Evolutionary conservation across 768 basidiomycete species (phyloP), one percentile per base, ranked within the genome.

Genomic region (Suillus weaverae): DNA sequence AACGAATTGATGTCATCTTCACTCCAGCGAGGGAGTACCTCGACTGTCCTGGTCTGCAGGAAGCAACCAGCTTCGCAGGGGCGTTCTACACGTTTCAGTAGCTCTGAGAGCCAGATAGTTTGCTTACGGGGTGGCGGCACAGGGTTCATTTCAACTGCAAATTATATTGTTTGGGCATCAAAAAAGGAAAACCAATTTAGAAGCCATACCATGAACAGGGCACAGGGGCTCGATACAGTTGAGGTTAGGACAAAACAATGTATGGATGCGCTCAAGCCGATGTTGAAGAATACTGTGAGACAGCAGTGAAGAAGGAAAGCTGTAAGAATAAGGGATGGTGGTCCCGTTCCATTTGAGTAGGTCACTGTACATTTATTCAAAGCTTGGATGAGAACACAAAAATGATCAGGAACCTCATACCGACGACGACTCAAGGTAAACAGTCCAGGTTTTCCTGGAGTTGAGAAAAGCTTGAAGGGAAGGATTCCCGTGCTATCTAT

Each of bases 161-260:
- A 5, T 43, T 13, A 64, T 51, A 41, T 13, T 33, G 18, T 20
- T 62, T 65, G 55, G 64, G 66, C 62, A 46, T 65, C 55, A 30
- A 67, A 74, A 66, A 66, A 30, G 32, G 9, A 14, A 64, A 48
- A 39, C 35, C 35, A 62, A 39, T 16, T 26, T 43, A 60, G 60
- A 22, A 16, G 63, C 64, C 81, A 50, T 72, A 85, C 84, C 68
- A 72, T 89, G 87, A 3, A 78, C 76, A 48, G 72, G 68, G 68
- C 87, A 89, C 64, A 82, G 83, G 3, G 81, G 78, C 8, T 81
- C 80, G 0, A 83, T 35, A 63, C 87, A 89, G 61, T 80, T 85
- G 30, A 81, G 64, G 61, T 83, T 86, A 6, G 79, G 78, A 73
- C 87, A 89, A 64, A 88, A 88, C 0, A 79, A 67, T 3, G 76